Conservation (phyloP, 1,284 basidiomycete genomes). For the Grifola frondosa region DNA sequence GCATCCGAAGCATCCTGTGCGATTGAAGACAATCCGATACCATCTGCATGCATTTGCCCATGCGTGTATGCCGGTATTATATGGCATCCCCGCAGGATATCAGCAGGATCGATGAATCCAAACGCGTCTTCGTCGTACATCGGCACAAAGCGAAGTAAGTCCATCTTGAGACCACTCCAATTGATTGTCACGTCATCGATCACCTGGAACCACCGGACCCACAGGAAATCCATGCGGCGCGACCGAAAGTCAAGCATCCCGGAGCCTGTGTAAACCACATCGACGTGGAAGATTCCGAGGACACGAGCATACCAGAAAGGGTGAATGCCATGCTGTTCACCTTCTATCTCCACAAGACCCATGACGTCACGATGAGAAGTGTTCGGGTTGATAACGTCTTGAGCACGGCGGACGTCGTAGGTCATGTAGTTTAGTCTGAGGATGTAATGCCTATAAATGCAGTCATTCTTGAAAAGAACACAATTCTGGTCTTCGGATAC, state of each 20-base stretch:
- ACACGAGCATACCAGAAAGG: slow-evolving; percentile 35
- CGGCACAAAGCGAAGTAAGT: slow-evolving; percentile 13
- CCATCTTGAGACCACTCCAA: slow-evolving; percentile 9
- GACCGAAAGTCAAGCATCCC: no score
- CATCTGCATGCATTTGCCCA: slow-evolving; percentile 8
- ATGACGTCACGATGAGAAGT: slow-evolving; percentile 3
- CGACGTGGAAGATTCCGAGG: slow-evolving; percentile 31
- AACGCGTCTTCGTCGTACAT: slow-evolving; percentile 10
- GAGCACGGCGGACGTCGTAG: slow-evolving; percentile 3
- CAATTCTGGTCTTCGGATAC: no score
- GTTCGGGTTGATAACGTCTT: background rate
- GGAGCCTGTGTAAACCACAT: no score
- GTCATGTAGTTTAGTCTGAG: slow-evolving; percentile 2
- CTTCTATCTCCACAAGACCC: no score
- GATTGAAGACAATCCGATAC: slow-evolving; percentile 8
- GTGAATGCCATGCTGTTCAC: no score
- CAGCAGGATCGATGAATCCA: slow-evolving; percentile 25
- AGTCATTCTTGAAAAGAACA: background rate
- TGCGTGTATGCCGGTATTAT: slow-evolving; percentile 24
- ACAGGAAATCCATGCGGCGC: slow-evolving; percentile 24
- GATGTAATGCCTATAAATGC: slow-evolving; percentile 2
- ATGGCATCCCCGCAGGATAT: slow-evolving; percentile 24
- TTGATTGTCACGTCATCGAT: slow-evolving; percentile 5
- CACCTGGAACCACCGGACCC: slow-evolving; percentile 28
- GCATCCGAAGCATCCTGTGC: slow-evolving; percentile 12